phyloP scores from a whole-genome alignment of 306 rosid genomes.

The Cyamopsis tetragonoloba region DNA sequence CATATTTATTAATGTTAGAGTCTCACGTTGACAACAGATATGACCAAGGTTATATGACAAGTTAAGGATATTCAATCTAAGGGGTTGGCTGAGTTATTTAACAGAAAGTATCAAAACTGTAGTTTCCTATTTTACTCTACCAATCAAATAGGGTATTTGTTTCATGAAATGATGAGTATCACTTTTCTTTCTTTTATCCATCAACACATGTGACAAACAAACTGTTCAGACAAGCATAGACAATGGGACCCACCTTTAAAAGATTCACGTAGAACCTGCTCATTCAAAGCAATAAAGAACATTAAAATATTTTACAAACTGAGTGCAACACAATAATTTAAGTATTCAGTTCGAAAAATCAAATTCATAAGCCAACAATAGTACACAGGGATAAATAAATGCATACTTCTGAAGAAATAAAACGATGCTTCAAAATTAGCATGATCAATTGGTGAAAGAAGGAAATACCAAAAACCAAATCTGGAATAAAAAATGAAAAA shows the following conservation, averaged over 20 bases:
- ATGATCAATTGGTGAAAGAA: conserved; percentile 1
- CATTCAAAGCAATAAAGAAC: conserved; percentile 31
- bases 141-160: too few species aligned
- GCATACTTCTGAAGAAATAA: neutral
- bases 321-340: conserved; percentile 14
- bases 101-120: too few species aligned
- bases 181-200: conserved; percentile 29
- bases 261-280: conserved; percentile 81
- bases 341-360: neutral
- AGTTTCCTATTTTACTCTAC: too few species aligned
- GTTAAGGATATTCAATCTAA: too few species aligned
- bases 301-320: conserved; percentile 20
- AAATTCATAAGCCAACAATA: conserved; percentile 13
- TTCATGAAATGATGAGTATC: conserved; percentile 12
- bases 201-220: conserved; percentile 22
- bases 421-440: neutral
- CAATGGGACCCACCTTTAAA: conserved; percentile 56
- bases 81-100: too few species aligned
- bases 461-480: neutral
- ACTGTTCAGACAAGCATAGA: conserved; percentile 30
- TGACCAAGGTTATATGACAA: too few species aligned
- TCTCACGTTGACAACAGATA: too few species aligned
- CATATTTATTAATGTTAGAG: too few species aligned
- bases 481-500: conserved; percentile 18
- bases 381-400: neutral